A percentile compares a stretch with the other conserved stretches of the same genome.
Conservation (phyloP, 2,329 filamentous ascomycete species). For the Sphaerulina populicola region DNA sequence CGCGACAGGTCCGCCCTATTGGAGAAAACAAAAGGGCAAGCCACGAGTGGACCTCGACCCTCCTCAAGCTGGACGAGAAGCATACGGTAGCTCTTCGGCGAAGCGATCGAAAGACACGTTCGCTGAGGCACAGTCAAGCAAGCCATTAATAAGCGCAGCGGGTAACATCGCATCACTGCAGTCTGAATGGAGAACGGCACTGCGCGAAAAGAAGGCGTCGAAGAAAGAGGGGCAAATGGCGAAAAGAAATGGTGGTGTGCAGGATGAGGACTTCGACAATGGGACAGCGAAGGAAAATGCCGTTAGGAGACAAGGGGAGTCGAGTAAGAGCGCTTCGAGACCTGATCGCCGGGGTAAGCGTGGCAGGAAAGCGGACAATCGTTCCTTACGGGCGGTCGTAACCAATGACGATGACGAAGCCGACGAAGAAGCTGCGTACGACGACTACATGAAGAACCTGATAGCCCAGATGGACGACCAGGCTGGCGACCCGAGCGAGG, state of each 20-base stretch:
- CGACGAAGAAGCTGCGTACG: slow-evolving; percentile 35
- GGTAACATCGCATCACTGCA: slow-evolving; percentile 21
- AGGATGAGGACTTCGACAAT: background rate
- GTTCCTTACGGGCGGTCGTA: slow-evolving; percentile 21
- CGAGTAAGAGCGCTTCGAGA: slow-evolving; percentile 13
- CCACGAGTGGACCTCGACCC: slow-evolving; percentile 22
- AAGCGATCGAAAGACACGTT: slow-evolving; percentile 19
- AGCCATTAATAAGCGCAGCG: slow-evolving; percentile 4
- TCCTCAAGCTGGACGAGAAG: slow-evolving; percentile 10
- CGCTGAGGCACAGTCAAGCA: slow-evolving; percentile 7
- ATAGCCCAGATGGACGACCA: slow-evolving; percentile 30
- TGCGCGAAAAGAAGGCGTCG: slow-evolving; percentile 23
- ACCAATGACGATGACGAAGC: slow-evolving; percentile 43
- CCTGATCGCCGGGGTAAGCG: slow-evolving; percentile 25
- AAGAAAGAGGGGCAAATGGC: slow-evolving; percentile 2
- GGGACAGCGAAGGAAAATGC: slow-evolving; percentile 6
- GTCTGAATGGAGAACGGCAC: slow-evolving; percentile 22
- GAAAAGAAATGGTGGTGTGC: background rate
- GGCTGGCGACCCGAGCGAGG: slow-evolving; percentile 15
- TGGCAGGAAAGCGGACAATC: slow-evolving; percentile 30
- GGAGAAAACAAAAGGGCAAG: slow-evolving; percentile 22
- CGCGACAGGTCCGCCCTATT: slow-evolving; percentile 23
- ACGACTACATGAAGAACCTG: slow-evolving; percentile 66
- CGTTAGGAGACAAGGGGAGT: slow-evolving; percentile 1
- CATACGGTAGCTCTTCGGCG: slow-evolving; percentile 13